A percentile compares a stretch with the other conserved stretches of the same genome.
phyloP scores from a whole-genome alignment of 345 rosid species.

The Sisymbrium altissimum region DNA sequence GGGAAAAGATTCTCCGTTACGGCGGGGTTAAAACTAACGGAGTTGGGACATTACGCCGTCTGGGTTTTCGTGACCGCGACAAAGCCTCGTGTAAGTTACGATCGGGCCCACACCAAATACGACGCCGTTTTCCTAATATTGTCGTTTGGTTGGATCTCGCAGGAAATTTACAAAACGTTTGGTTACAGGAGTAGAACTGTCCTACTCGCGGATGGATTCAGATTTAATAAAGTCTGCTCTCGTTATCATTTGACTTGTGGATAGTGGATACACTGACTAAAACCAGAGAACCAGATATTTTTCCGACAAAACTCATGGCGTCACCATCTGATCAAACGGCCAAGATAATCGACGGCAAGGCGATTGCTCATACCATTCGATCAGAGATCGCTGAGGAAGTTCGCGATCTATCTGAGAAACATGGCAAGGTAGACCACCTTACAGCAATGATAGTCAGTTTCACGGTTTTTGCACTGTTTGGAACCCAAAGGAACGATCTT shows the following conservation, averaged over 20 bases:
- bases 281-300: slow-evolving; percentile 3
- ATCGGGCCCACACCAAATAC: neutral
- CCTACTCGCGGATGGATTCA: slow-evolving; percentile 1
- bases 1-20: slow-evolving; percentile 35
- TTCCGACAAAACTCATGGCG: slow-evolving; percentile 39
- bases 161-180: neutral
- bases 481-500: neutral
- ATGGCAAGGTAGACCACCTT: slow-evolving; percentile 53
- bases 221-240: neutral
- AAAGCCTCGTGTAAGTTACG: slow-evolving; percentile 22
- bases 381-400: slow-evolving; percentile 83
- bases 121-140: neutral
- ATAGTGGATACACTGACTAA: neutral
- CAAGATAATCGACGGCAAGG: slow-evolving; percentile 69
- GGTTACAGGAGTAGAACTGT: slow-evolving; percentile 14
- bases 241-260: neutral
- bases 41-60: slow-evolving; percentile 16
- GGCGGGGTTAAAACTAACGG: slow-evolving; percentile 25
- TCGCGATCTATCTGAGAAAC: slow-evolving; percentile 51
- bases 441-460: neutral
- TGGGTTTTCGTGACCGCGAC: slow-evolving; percentile 29
- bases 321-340: slow-evolving; percentile 53
- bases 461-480: neutral
- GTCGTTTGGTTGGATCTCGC: neutral
- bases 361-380: slow-evolving; percentile 69